Percentiles rank a stretch among this genome's conserved stretches.
Evolutionary conservation across 257 asterid genomes (phyloP).

Genomic region (Przewalskia tangutica): DNA sequence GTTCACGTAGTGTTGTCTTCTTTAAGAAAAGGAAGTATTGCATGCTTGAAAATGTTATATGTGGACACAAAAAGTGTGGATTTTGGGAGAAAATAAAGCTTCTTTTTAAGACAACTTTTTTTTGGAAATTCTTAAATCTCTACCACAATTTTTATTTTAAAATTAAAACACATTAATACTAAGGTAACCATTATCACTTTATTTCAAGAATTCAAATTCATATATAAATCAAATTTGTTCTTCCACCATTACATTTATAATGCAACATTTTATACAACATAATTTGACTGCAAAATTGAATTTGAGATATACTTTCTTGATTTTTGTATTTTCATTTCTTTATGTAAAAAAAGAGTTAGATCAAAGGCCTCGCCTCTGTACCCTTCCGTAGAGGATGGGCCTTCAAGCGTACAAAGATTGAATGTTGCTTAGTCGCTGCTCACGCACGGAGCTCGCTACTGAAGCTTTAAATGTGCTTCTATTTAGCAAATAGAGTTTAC

Average conservation of each 20-base stretch:
- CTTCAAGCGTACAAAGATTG: no score
- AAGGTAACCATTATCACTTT: background rate
- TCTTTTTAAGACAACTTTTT: background rate
- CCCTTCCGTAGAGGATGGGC: no score
- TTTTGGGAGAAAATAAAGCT: background rate
- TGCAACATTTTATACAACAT: background rate
- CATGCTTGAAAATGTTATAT: constrained; percentile 2
- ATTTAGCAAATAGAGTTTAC: no score
- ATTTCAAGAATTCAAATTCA: background rate
- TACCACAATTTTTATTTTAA: background rate
- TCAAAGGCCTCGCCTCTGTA: no score
- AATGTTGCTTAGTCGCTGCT: background rate
- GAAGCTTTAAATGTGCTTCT: no score
- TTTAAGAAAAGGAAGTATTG: background rate
- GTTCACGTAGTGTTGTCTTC: background rate
- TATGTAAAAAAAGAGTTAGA: no score
- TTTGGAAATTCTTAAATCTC: background rate
- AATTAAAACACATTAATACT: background rate
- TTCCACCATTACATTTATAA: background rate
- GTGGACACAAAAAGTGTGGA: background rate
- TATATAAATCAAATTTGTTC: background rate
- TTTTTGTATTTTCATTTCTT: no score
- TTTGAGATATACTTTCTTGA: background rate
- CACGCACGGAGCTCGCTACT: background rate
- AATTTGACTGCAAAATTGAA: background rate